Evolutionary conservation across 495 filamentous ascomycete species (phyloP), one percentile per base, ranked within the genome.

Genomic region (Penicillium pancosmium): DNA sequence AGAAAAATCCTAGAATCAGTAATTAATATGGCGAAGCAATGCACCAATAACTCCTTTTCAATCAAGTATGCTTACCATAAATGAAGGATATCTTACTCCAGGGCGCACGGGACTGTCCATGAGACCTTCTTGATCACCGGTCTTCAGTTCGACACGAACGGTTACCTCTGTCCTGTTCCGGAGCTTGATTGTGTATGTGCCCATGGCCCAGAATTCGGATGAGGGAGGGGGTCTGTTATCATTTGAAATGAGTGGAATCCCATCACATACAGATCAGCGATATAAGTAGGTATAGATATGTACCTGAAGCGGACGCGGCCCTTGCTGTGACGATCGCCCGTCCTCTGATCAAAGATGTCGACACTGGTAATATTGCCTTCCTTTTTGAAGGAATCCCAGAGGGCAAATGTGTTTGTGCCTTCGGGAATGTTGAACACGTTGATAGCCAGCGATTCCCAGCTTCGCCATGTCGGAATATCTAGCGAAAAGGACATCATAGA

Each of bases 231-330:
- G 80, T 25, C 79, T 81, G 38, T 47, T n/a, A 33, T 3, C 7
- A 10, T 69, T 23, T 23, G 12, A 69, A 52, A 35, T 15, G 8
- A 43, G 49, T n/a, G 54, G 50, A 25, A 56, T 13, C 4, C 10
- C 11, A 27, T n/a, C 1, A 5, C 5, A 46, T 12, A 19, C n/a
- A 4, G 15, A 46, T 16, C 41, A 19, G 41, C 16, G n/a, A 46
- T 46, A 18, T 46, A 11, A 46, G 16, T 18, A 48, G 7, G 52
- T 4, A 50, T 9, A 9, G 13, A 55, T 18, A 57, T 72, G 27
- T 53, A 82, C 80, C 61, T 76, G 50, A 82, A 82, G 0, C 77
- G 70, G n/a, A 82, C 56, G 12, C 70, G 69, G 5, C 69, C 80
- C 35, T 57, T 67, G 2, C 62, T 57, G 11, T 55, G 56, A 43